phyloP scores from a whole-genome alignment of 257 asterid genomes.

The Gentiana straminea region DNA sequence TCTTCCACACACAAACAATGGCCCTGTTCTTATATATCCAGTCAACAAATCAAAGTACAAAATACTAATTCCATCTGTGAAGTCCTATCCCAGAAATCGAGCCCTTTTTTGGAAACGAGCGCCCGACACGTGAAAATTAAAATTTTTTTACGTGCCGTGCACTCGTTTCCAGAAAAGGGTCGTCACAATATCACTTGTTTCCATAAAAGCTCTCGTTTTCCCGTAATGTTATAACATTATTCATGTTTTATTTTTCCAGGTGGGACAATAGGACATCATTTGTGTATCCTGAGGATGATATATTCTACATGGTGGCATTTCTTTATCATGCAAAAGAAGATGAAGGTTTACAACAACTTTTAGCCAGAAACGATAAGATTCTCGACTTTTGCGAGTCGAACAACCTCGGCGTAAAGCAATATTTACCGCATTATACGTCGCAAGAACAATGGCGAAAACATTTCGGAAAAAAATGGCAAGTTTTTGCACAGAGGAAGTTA shows the following conservation, averaged over 20 bases:
- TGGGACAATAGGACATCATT: constrained; percentile 82
- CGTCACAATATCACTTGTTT: too few species aligned
- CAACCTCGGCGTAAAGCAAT: constrained; percentile 68
- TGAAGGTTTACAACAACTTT: constrained; percentile 33
- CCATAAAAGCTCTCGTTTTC: too few species aligned
- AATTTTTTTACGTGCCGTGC: background rate
- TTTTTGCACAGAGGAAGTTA: constrained; percentile 57
- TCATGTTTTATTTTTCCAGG: constrained; percentile 25
- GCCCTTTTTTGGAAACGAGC: too few species aligned
- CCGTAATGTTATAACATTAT: background rate
- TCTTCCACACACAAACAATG: constrained; percentile 51
- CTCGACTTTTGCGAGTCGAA: constrained; percentile 50
- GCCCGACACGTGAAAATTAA: background rate
- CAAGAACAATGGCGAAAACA: constrained; percentile 75
- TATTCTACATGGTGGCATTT: constrained; percentile 74
- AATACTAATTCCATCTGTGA: too few species aligned
- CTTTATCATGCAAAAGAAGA: constrained; percentile 54
- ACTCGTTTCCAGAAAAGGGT: too few species aligned
- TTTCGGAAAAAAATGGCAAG: constrained; percentile 66
- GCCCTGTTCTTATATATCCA: constrained; percentile 83
- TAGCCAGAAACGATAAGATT: constrained; percentile 41
- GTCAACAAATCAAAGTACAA: constrained; percentile 72
- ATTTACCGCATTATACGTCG: constrained; percentile 58
- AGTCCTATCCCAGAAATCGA: too few species aligned
- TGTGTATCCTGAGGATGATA: constrained; percentile 70